Evolutionary conservation across 495 filamentous ascomycete genomes (phyloP).

Genomic region (Antarctomyces pellizariae): DNA sequence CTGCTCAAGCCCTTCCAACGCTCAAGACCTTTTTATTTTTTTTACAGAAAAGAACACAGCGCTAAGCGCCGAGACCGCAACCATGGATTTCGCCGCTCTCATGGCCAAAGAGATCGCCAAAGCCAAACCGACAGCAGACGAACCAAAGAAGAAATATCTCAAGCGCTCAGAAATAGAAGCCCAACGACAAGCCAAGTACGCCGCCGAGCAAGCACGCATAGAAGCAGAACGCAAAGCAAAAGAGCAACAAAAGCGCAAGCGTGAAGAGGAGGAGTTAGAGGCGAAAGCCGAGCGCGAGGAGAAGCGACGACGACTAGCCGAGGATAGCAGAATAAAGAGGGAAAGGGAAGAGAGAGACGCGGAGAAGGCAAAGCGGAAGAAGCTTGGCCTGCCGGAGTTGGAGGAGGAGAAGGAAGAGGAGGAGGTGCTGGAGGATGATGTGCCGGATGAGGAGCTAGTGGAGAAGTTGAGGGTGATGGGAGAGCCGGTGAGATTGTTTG

Average conservation of each 20-base stretch:
- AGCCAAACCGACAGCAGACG: constrained; percentile 24
- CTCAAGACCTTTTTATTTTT: too few relatives aligned
- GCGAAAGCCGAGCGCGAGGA: constrained; percentile 46
- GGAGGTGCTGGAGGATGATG: constrained; percentile 33
- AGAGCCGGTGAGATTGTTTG: constrained; percentile 59
- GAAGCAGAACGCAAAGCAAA: constrained; percentile 43
- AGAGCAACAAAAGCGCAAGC: constrained; percentile 54
- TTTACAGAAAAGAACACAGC: too few relatives aligned
- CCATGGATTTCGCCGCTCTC: constrained; percentile 84
- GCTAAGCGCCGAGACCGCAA: constrained; percentile 11
- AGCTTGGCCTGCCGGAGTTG: constrained; percentile 47
- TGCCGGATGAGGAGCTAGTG: constrained; percentile 46
- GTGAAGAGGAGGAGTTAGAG: constrained; percentile 65
- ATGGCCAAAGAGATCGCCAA: constrained; percentile 82
- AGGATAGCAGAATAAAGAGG: constrained; percentile 44
- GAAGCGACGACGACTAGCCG: constrained; percentile 56
- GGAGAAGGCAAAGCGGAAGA: constrained; percentile 22
- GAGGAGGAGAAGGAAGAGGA: constrained; percentile 19
- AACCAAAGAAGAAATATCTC: constrained; percentile 48
- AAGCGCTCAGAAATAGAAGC: constrained; percentile 74
- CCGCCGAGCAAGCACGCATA: constrained; percentile 46
- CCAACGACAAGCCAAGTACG: constrained; percentile 57
- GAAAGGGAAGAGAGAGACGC: constrained; percentile 44
- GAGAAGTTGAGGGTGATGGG: constrained; percentile 41
- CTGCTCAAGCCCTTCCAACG: too few relatives aligned